Evolutionary conservation across 129 eudicot genomes (phyloP).

Genomic region (Arctium lappa): DNA sequence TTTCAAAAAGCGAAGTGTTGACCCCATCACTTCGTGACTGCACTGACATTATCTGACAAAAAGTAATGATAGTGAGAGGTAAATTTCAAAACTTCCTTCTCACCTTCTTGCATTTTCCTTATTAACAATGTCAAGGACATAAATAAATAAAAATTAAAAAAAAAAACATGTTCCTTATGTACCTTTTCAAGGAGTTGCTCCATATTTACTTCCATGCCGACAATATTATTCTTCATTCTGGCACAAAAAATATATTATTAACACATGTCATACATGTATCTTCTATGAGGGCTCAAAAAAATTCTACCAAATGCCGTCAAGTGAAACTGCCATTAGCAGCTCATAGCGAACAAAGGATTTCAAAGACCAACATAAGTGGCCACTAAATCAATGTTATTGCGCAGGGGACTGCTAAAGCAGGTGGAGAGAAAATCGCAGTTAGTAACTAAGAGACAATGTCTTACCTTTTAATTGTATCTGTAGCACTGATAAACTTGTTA

Average conservation of each 20-base stretch:
- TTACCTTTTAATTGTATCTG: constrained; percentile 92
- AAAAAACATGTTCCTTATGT: constrained; percentile 5
- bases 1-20: constrained; percentile 85
- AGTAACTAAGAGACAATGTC: constrained; percentile 10
- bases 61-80: constrained; percentile 14
- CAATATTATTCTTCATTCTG: constrained; percentile 95
- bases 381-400: not conserved
- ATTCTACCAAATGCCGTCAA: constrained; percentile 6
- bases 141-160: not conserved
- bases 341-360: not conserved
- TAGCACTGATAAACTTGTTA: constrained; percentile 97
- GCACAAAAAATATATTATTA: constrained; percentile 3
- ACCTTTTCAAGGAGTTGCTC: constrained; percentile 97
- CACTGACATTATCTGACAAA: constrained; percentile 76
- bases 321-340: constrained; percentile 1
- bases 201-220: constrained; percentile 97
- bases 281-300: not conserved
- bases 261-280: constrained; percentile 6
- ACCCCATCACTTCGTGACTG: constrained; percentile 98
- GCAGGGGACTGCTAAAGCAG: not conserved
- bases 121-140: constrained; percentile 16
- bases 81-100: constrained; percentile 7
- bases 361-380: not conserved
- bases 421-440: not conserved
- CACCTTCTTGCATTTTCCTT: constrained; percentile 13